A percentile compares a stretch with the other conserved stretches of the same genome.
These are phyloP conservation scores for Neurospora hispaniola DNA, from an alignment of 495 filamentous ascomycete genomes.

Conservation along the genomic window DNA sequence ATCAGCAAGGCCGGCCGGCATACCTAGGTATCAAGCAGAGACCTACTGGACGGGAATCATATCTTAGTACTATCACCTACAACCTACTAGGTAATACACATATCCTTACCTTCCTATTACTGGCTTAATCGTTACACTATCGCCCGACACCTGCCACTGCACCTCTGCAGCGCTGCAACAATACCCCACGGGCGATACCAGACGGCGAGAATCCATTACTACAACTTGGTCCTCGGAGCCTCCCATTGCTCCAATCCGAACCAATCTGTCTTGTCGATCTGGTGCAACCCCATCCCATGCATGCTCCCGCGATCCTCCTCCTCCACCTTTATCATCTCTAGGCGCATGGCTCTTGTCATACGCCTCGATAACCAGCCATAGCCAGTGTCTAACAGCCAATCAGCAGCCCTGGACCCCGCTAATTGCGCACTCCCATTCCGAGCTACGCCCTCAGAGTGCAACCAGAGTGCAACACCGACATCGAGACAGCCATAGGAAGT, in stretches of 20 bases:
- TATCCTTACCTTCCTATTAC: not conserved
- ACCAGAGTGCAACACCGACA: not conserved
- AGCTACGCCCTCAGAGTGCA: slow-evolving; percentile 10
- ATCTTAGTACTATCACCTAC: not conserved
- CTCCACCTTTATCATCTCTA: not conserved
- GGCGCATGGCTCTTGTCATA: not conserved
- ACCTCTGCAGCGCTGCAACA: not conserved
- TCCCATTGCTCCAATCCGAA: not conserved
- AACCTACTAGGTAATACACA: not conserved
- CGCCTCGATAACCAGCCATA: not conserved
- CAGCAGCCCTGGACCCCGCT: not conserved
- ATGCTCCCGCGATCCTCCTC: not conserved
- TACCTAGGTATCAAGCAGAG: not conserved
- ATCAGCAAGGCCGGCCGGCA: not conserved
- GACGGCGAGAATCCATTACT: not conserved
- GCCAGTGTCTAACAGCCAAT: slow-evolving; percentile 5
- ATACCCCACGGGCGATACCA: not conserved
- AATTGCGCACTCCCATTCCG: slow-evolving; percentile 3
- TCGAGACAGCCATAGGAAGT: not conserved
- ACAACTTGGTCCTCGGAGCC: not conserved
- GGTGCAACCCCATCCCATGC: not conserved
- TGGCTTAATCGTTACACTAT: not conserved
- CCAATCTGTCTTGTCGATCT: not conserved
- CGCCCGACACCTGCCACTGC: not conserved
- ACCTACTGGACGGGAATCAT: not conserved